phyloP scores from a whole-genome alignment of 345 rosid genomes.

The Angophora floribunda region DNA sequence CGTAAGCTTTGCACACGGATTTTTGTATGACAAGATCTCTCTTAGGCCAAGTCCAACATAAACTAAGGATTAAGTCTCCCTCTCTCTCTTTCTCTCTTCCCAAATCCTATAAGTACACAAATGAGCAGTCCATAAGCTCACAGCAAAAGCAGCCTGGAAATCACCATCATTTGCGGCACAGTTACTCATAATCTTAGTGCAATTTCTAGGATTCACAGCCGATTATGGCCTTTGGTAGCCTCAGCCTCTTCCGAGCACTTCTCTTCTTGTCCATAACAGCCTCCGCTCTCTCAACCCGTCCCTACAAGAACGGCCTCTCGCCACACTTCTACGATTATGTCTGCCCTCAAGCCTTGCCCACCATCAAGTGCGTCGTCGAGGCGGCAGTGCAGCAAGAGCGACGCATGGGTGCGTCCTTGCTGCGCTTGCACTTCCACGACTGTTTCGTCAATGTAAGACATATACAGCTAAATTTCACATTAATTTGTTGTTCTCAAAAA shows the following conservation, averaged over 20 bases:
- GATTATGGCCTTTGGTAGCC: not conserved
- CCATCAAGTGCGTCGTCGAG: conserved; percentile 15
- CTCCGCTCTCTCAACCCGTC: not conserved
- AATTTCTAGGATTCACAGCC: not conserved
- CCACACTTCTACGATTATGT: conserved; percentile 30
- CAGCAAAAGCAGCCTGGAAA: not conserved
- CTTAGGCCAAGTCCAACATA: not conserved
- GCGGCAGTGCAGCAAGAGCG: conserved; percentile 25
- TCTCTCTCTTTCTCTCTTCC: not conserved
- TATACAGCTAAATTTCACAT: not conserved
- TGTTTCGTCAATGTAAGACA: conserved; percentile 40
- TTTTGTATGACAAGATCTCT: not conserved
- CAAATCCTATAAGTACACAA: not conserved
- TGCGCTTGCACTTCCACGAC: conserved; percentile 23
- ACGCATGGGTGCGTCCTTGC: conserved; percentile 37
- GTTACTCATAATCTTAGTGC: not conserved
- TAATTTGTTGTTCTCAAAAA: not conserved
- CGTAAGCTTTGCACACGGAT: not conserved
- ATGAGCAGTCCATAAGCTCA: not conserved
- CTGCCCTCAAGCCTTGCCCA: conserved; percentile 45
- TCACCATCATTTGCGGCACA: not conserved
- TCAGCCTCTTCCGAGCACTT: not conserved
- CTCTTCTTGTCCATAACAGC: conserved; percentile 1
- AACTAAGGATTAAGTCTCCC: not conserved
- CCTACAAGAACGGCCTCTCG: not conserved